Percentiles rank a stretch among this genome's conserved stretches.
Conservation (phyloP, 495 filamentous ascomycete genomes). For the Neohortaea acidophila region DNA sequence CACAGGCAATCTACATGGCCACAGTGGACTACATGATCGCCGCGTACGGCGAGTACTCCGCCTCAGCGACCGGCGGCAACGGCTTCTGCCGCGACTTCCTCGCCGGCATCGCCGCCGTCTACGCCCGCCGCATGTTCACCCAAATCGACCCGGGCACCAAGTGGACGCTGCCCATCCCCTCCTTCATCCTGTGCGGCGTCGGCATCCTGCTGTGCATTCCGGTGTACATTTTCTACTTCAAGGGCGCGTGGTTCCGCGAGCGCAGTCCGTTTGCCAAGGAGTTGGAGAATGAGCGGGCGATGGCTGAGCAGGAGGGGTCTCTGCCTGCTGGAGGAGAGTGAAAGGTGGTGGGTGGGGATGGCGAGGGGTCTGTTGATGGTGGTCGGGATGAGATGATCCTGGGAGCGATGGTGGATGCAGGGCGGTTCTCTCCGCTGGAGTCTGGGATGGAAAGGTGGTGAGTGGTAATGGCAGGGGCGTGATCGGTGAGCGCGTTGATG, state of each 20-base stretch:
- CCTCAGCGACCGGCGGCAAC: slow-evolving; percentile 65
- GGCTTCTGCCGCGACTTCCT: slow-evolving; percentile 67
- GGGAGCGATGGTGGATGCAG: no score
- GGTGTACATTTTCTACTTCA: slow-evolving; percentile 66
- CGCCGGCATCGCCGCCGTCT: slow-evolving; percentile 60
- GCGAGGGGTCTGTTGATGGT: no score
- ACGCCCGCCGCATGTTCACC: slow-evolving; percentile 50
- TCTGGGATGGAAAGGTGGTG: no score
- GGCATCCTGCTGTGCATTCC: slow-evolving; percentile 52
- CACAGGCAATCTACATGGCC: slow-evolving; percentile 64
- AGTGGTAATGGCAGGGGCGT: no score
- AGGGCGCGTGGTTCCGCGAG: slow-evolving; percentile 50
- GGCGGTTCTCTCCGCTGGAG: no score
- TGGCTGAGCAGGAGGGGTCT: slow-evolving; percentile 3
- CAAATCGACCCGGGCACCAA: slow-evolving; percentile 41
- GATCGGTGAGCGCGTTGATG: no score
- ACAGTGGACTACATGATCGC: slow-evolving; percentile 52
- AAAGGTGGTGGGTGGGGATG: not conserved
- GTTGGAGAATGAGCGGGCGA: slow-evolving; percentile 13
- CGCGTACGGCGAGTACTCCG: slow-evolving; percentile 60
- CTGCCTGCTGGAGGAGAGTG: not conserved
- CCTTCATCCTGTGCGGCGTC: slow-evolving; percentile 54
- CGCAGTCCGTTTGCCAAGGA: slow-evolving; percentile 55
- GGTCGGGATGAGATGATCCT: no score
- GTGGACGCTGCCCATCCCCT: slow-evolving; percentile 46